Conservation (phyloP, 2,329 filamentous ascomycete species). For the Neonectria hederae region DNA sequence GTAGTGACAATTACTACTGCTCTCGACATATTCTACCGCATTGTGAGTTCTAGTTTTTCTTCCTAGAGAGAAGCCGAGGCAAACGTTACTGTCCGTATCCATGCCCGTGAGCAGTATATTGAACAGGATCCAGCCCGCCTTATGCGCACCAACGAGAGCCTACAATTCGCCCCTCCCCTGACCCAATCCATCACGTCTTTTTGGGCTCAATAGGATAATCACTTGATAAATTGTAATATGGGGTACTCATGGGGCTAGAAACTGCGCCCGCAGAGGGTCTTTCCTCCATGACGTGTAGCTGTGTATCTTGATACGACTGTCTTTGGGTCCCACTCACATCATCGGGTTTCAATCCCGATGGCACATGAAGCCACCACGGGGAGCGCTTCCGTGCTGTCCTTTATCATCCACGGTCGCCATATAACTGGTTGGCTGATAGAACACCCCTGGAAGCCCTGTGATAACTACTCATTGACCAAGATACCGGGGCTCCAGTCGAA, state of each 20-base stretch:
- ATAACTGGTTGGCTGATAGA: background rate
- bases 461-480: background rate
- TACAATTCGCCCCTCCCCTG: background rate
- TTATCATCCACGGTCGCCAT: background rate
- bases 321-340: background rate
- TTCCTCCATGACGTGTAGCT: background rate
- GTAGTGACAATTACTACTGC: too few species aligned
- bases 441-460: too few species aligned
- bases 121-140: background rate
- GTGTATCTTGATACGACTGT: background rate
- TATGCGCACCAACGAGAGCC: background rate
- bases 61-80: too few species aligned
- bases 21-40: too few species aligned
- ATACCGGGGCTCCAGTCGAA: background rate
- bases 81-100: too few species aligned
- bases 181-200: background rate
- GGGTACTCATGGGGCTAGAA: background rate
- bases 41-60: too few species aligned
- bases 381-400: background rate
- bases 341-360: background rate
- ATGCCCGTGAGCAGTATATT: too few species aligned
- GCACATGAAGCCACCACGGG: background rate
- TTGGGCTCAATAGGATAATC: background rate
- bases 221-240: background rate
- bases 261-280: background rate